phyloP scores from a whole-genome alignment of 768 basidiomycete genomes.

The Suillus fuscotomentosus region DNA sequence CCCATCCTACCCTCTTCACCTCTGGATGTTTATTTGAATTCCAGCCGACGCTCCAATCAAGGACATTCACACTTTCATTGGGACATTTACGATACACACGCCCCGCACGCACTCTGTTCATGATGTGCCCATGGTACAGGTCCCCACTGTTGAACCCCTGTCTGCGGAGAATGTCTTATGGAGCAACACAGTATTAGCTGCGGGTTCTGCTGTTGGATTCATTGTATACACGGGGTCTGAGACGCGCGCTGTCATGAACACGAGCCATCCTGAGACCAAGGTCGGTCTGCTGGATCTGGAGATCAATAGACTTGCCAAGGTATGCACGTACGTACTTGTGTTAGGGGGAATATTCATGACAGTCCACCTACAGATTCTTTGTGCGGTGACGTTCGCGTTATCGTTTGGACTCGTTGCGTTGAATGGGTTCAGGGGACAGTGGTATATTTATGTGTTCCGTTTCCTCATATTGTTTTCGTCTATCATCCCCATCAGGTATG shows the following conservation, averaged over 20 bases:
- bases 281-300: slow-evolving; percentile 89
- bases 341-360: not conserved
- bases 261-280: slow-evolving; percentile 95
- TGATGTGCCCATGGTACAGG: slow-evolving; percentile 40
- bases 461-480: slow-evolving; percentile 98
- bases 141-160: slow-evolving; percentile 72
- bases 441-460: slow-evolving; percentile 96
- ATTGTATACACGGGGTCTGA: slow-evolving; percentile 94
- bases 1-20: not conserved
- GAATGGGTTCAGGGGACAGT: slow-evolving; percentile 92
- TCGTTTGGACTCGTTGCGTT: slow-evolving; percentile 91
- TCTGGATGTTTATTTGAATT: slow-evolving; percentile 4
- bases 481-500: slow-evolving; percentile 97
- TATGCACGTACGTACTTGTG: slow-evolving; percentile 26
- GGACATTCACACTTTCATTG: slow-evolving; percentile 94
- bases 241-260: slow-evolving; percentile 98
- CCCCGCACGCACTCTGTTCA: slow-evolving; percentile 19
- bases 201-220: slow-evolving; percentile 89
- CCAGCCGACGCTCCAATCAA: slow-evolving; percentile 93
- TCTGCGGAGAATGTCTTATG: slow-evolving; percentile 95
- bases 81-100: slow-evolving; percentile 79
- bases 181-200: slow-evolving; percentile 96
- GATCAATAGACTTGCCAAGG: slow-evolving; percentile 95
- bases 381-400: slow-evolving; percentile 88
- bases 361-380: slow-evolving; percentile 67